Evolutionary conservation across 306 rosid genomes (phyloP).

Genomic region (Inga oerstediana): DNA sequence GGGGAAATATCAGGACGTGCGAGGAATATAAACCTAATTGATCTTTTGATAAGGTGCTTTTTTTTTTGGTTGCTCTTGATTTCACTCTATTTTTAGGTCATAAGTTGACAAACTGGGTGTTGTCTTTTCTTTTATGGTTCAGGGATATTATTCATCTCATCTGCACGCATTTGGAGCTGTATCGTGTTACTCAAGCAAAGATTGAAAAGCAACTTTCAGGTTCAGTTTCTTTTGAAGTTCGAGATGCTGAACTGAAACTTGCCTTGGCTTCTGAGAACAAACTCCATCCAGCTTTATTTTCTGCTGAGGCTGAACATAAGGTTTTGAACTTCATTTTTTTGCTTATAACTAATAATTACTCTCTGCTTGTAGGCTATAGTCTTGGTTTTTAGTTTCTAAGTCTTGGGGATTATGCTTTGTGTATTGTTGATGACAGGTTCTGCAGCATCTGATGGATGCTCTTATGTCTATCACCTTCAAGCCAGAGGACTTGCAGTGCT

Average conservation of each 20-base stretch:
- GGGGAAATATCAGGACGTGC: constrained; percentile 88
- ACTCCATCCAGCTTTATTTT: constrained; percentile 97
- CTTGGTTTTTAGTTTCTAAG: constrained; percentile 10
- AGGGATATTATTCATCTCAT: constrained; percentile 88
- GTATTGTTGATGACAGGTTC: constrained; percentile 62
- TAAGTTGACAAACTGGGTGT: constrained; percentile 41
- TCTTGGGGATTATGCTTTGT: constrained; percentile 39
- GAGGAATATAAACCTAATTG: constrained; percentile 89
- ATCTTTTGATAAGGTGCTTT: constrained; percentile 84
- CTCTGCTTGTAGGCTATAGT: constrained; percentile 25
- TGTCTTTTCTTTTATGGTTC: constrained; percentile 44
- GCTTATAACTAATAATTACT: constrained; percentile 26
- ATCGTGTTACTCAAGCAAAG: constrained; percentile 77
- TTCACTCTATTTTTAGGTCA: constrained; percentile 19
- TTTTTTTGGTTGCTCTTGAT: constrained; percentile 20
- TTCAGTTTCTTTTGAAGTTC: constrained; percentile 58
- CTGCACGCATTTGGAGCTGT: constrained; percentile 88
- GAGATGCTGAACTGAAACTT: constrained; percentile 70
- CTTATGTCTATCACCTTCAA: constrained; percentile 78
- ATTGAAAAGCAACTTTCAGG: constrained; percentile 59
- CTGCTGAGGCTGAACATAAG: constrained; percentile 98
- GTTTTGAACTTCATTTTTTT: constrained; percentile 45
- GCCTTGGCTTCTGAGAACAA: constrained; percentile 78
- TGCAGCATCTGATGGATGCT: constrained; percentile 92
- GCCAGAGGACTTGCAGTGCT: constrained; percentile 86